Base-by-base conservation (phyloP, 805 yeast species). In the Sungouiella thailandica region DNA sequence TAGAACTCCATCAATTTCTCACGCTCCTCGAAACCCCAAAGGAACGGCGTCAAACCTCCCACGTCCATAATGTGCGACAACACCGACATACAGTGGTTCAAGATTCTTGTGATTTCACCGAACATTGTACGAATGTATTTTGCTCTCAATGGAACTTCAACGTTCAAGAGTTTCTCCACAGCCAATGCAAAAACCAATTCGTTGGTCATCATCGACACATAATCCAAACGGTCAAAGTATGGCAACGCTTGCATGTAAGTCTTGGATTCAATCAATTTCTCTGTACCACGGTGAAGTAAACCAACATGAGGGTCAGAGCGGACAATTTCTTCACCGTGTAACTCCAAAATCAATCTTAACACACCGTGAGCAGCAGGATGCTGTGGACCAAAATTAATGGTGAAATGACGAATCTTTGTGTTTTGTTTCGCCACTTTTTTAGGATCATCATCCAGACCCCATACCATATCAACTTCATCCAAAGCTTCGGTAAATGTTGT, bases 311-410 rank as follows among this genome's bases (percentile, higher is more conserved):
- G 95, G 57, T 85, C 95, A 4, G 89, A 71, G 49, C 95, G 74
- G 31, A 86, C 76, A 49, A 86, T 81, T 60, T 85, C 95, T 62
- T 85, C 95, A 47, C 95, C 95, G 53, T 83, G 83, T 41, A 85
- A 73, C 65, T 85, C 95, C 53, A 85, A 68, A 60, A 85, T 86
- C 60, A 85, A 70, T 57, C 95, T 76, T 68, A 85, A 69, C 62
- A 85, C 95, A 47, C 95, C 95, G 67, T 85, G 95, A 18, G 95
- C 95, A 42, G 95, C 95, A 16, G 95, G 95, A 68, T 85, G 95
- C 65, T 85, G 95, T 31, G 95, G 95, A 23, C 95, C 95, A 57
- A 85, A 85, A 64, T 86, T 86, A 57, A 86, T 79, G 31, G 95
- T 85, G 68, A 85, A 86, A 57, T 84, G 94, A 60, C 95, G 78